phyloP scores from a whole-genome alignment of 306 rosid species.

The Glycine soja region DNA sequence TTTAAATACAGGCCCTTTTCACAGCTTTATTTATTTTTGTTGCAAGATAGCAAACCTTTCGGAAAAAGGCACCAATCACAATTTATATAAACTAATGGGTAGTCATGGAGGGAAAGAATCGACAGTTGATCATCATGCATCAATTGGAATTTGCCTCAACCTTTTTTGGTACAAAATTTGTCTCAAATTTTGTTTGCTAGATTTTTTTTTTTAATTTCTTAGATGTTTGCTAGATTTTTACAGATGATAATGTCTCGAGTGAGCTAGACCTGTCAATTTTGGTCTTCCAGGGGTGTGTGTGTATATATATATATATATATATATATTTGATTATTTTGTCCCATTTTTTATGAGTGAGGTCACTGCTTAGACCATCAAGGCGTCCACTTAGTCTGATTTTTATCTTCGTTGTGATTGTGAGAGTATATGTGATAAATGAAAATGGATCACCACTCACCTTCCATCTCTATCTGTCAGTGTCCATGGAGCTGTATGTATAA shows the following conservation, averaged over 20 bases:
- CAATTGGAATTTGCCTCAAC: slow-evolving; percentile 32
- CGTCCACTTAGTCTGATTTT: slow-evolving; percentile 33
- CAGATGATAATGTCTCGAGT: slow-evolving; percentile 21
- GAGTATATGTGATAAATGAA: slow-evolving; percentile 40
- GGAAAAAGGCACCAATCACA: slow-evolving; percentile 26
- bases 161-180: background rate
- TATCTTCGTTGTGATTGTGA: slow-evolving; percentile 33
- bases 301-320: no score
- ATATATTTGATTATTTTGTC: slow-evolving; percentile 34
- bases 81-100: slow-evolving; percentile 14
- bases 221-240: slow-evolving; percentile 10
- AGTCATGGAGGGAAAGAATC: slow-evolving; percentile 20
- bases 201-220: background rate
- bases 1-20: background rate
- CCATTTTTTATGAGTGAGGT: slow-evolving; percentile 46
- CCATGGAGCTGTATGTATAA: slow-evolving; percentile 42
- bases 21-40: slow-evolving; percentile 35
- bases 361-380: slow-evolving; percentile 58
- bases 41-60: slow-evolving; percentile 27
- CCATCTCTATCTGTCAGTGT: slow-evolving; percentile 45
- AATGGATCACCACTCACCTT: slow-evolving; percentile 48
- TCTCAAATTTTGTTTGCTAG: background rate
- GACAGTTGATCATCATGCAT: slow-evolving; percentile 16
- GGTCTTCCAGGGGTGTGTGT: background rate
- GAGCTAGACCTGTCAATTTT: slow-evolving; percentile 38